Evolutionary conservation across 106 monocot genomes (phyloP), one percentile per base, ranked within the genome.

Genomic region (Dioscorea alata): DNA sequence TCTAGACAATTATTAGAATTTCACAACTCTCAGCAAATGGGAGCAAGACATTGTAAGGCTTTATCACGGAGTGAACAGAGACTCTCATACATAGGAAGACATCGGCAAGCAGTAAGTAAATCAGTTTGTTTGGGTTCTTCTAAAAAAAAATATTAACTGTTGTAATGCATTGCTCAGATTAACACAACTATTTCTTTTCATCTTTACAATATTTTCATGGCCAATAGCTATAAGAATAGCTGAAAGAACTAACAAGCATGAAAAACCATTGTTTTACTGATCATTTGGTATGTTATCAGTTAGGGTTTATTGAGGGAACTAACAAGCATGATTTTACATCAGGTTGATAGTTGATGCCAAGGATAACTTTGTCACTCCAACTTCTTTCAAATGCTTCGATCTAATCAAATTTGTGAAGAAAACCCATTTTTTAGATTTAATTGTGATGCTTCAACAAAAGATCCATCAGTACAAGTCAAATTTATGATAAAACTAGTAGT

Each of bases 251-350:
- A 2, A 8, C 6, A 42, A 42, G 42, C 42, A 42, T 42, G 42
- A 42, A 42, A 42, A 42, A 42, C 5, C 42, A 42, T 8, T 42
- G 42, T 42, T 3, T 42, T 6, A 8, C 42, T 42, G 5, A 42
- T 13, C 32, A n/a, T 50, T 7, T 33, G 50, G 13, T 67, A 22
- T 50, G 50, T 23, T 28, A 8, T 69, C 86, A 97, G 96, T 75
- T 74, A 84, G 60, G 96, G 96, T 25, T 76, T 97, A 64, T 97
- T 92, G 2, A 89, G 96, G 65, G 96, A 97, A 77, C 56, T n/a
- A n/a, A n/a, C n/a, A n/a, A n/a, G n/a, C 4, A 12, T 50, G 66
- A 48, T 66, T 66, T 48, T 23, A 66, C 86, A 66, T 87, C 83
- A 23, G 83, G 87, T 20, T 79, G 87, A 67, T 87, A 87, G 68